These are phyloP conservation scores for Cordyceps sp. DNA, from an alignment of 2,329 filamentous ascomycete species.

Conservation along the genomic window DNA sequence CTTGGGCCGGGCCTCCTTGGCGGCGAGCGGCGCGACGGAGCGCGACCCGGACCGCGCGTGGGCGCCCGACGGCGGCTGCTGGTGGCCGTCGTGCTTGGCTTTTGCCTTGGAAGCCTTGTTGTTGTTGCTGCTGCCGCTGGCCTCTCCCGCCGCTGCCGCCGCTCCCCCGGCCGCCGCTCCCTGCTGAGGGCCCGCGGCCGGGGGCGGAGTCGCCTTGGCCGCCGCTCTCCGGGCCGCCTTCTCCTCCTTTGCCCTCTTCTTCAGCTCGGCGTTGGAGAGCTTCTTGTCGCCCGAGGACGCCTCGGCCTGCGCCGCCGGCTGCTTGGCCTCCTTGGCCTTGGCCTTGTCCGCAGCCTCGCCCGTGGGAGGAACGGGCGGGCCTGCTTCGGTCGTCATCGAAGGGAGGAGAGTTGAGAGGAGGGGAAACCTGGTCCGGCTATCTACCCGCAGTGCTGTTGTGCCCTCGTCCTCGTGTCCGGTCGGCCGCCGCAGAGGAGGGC, in stretches of 20 bases:
- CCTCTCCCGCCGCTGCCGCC: slow-evolving; percentile 20
- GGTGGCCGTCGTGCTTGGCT: slow-evolving; percentile 27
- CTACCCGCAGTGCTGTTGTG: too few species aligned
- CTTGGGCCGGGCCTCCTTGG: slow-evolving; percentile 40
- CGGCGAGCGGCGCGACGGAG: slow-evolving; percentile 10
- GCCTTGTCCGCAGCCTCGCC: slow-evolving; percentile 9
- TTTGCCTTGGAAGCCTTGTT: slow-evolving; percentile 31
- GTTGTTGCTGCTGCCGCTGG: too few species aligned
- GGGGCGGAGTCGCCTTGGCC: slow-evolving; percentile 39
- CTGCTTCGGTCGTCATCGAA: slow-evolving; percentile 16
- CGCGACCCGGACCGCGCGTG: slow-evolving; percentile 17
- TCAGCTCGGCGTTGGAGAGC: slow-evolving; percentile 61
- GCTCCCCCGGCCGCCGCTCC: slow-evolving; percentile 12
- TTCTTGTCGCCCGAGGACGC: slow-evolving; percentile 28
- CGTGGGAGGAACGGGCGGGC: slow-evolving; percentile 10
- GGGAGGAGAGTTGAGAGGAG: background rate
- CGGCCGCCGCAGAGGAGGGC: too few species aligned
- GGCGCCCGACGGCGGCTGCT: slow-evolving; percentile 13
- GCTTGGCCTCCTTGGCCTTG: slow-evolving; percentile 12
- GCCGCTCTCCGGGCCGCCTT: slow-evolving; percentile 74
- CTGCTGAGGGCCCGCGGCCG: slow-evolving; percentile 19
- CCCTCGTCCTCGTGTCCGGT: too few species aligned
- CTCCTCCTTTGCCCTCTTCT: slow-evolving; percentile 79
- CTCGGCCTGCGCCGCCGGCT: slow-evolving; percentile 3
- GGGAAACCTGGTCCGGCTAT: too few species aligned